These are phyloP conservation scores for Discostella stelligeroides DNA, from an alignment of 108 stramenopile genomes.

Conservation along the genomic window DNA sequence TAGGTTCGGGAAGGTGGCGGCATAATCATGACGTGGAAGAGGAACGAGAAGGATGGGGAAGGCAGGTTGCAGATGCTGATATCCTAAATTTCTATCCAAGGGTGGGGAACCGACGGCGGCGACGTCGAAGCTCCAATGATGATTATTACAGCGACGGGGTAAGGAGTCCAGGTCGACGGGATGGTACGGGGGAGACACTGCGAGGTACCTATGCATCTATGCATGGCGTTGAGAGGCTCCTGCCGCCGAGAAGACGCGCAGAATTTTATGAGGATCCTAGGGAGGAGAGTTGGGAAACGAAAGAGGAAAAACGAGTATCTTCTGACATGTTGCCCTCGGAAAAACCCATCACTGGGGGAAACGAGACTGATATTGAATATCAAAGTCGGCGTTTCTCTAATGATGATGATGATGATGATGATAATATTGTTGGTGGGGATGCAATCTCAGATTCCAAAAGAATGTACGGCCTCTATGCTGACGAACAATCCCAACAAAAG, in stretches of 20 bases:
- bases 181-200: not conserved
- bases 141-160: not conserved
- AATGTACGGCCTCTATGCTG: conserved; percentile 2
- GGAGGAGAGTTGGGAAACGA: not conserved
- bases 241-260: too few relatives aligned
- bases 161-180: too few relatives aligned
- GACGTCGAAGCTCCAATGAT: not conserved
- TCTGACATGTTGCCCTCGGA: too few relatives aligned
- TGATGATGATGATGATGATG: not conserved
- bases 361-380: not conserved
- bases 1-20: not conserved
- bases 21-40: not conserved
- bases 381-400: not conserved
- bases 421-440: too few relatives aligned
- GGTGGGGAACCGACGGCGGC: too few relatives aligned
- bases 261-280: not conserved
- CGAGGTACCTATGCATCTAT: too few relatives aligned
- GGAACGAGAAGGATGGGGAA: not conserved
- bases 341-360: not conserved
- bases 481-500: too few relatives aligned
- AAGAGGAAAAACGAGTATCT: not conserved
- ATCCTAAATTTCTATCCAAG: too few relatives aligned
- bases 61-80: not conserved
- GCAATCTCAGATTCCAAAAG: not conserved
- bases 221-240: too few relatives aligned